phyloP scores from a whole-genome alignment of 495 filamentous ascomycete genomes.

The Hypoxylon intermedium region DNA sequence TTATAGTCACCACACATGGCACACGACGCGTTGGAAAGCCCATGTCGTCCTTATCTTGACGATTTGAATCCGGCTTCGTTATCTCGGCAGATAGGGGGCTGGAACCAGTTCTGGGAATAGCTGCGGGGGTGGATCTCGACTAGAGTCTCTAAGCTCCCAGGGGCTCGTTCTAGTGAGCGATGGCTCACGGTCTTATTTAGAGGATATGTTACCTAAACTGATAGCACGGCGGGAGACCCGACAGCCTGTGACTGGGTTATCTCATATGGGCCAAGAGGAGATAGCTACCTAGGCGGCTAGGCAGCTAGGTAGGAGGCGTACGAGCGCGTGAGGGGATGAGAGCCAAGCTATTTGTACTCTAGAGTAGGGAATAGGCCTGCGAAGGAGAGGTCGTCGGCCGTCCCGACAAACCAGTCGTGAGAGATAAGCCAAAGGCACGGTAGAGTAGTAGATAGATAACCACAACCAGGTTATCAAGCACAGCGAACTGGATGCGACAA shows the following conservation, averaged over 20 bases:
- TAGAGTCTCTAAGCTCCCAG: not conserved
- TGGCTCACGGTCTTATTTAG: not conserved
- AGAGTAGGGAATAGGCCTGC: no score
- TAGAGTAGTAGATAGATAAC: no score
- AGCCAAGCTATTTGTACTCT: not conserved
- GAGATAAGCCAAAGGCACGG: not conserved
- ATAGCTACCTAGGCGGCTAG: no score
- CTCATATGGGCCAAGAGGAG: no score
- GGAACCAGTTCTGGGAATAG: conserved; percentile 3
- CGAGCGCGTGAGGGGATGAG: not conserved
- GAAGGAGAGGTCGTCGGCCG: not conserved
- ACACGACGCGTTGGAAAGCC: not conserved
- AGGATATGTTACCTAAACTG: not conserved
- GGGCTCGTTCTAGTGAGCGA: not conserved
- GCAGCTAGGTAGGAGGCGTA: no score
- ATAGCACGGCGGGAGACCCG: conserved; percentile 2
- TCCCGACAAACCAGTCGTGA: not conserved
- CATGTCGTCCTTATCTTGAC: conserved; percentile 4
- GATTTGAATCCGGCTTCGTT: not conserved
- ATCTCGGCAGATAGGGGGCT: not conserved
- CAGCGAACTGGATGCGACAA: not conserved
- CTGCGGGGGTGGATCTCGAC: conserved; percentile 1
- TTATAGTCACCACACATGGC: not conserved
- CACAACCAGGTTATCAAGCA: not conserved
- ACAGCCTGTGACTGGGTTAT: no score